Percentiles rank a stretch among this genome's conserved stretches.
Evolutionary conservation across 2,329 filamentous ascomycete genomes (phyloP).

Genomic region (Apiospora hydei): DNA sequence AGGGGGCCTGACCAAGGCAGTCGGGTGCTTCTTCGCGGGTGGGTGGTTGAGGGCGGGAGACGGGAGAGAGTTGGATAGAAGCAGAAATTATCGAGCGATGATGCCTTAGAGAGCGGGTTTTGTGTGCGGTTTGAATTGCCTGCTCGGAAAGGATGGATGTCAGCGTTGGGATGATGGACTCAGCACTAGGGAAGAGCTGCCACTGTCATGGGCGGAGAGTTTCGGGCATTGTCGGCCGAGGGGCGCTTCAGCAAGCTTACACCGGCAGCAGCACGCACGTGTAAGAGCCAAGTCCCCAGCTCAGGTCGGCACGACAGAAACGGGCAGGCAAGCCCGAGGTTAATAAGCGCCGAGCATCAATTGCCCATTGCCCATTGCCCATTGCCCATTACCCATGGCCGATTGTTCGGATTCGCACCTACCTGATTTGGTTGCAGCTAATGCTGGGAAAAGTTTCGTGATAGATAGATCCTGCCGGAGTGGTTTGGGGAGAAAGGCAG

Average conservation of each 20-base stretch:
- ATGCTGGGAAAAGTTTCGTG: conserved; percentile 19
- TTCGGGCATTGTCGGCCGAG: conserved; percentile 15
- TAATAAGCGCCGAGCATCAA: conserved; percentile 9
- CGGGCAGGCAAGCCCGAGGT: conserved; percentile 1
- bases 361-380: not conserved
- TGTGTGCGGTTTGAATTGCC: not conserved
- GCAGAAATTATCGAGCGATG: conserved; percentile 30
- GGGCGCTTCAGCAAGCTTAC: conserved; percentile 3
- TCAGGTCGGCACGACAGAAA: not conserved
- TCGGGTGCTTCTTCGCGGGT: conserved; percentile 83
- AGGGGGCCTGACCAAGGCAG: conserved; percentile 98
- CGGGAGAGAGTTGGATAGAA: conserved; percentile 25
- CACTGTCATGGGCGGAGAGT: not conserved
- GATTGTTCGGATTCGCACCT: conserved; percentile 2
- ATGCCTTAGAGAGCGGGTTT: conserved; percentile 27
- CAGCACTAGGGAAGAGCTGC: not conserved
- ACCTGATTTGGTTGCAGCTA: not conserved
- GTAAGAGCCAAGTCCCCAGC: conserved; percentile 2
- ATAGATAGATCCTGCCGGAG: not conserved
- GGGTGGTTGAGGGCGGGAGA: conserved; percentile 30
- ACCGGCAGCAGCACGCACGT: not conserved
- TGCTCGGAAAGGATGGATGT: conserved; percentile 8
- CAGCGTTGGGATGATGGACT: conserved; percentile 18
- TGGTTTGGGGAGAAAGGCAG: not conserved
- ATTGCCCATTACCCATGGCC: not conserved